phyloP scores from a whole-genome alignment of 805 yeast species.

The Wickerhamomyces bisporus region DNA sequence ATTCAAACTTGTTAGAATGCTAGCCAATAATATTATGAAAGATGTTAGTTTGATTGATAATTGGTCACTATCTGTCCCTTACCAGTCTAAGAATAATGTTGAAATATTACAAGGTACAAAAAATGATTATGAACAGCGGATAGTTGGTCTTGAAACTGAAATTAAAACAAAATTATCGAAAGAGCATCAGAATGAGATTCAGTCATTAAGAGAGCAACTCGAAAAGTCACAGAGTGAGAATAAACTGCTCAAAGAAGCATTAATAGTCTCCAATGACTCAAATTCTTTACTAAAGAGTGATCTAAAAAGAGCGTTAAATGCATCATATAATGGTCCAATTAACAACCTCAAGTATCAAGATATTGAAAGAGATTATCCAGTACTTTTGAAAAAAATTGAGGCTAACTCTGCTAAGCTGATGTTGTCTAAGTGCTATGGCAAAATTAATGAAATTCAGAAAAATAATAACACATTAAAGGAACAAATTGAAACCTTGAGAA shows the following conservation, averaged over 20 bases:
- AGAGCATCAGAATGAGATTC: constrained; percentile 1
- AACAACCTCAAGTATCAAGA: constrained; percentile 4
- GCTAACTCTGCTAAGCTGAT: constrained; percentile 5
- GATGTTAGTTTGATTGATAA: constrained; percentile 1
- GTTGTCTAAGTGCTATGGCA: constrained; percentile 2
- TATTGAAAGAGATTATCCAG: constrained; percentile 7
- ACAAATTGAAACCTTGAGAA: background rate
- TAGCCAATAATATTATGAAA: constrained; percentile 6
- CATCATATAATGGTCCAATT: background rate
- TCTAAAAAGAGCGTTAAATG: background rate
- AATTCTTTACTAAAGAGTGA: background rate
- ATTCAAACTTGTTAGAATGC: constrained; percentile 4
- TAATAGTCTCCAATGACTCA: background rate
- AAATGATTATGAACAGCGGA: background rate
- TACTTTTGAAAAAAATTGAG: constrained; percentile 5
- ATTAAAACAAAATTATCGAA: background rate
- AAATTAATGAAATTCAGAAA: constrained; percentile 5
- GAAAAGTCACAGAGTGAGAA: constrained; percentile 2
- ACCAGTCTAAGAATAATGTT: background rate
- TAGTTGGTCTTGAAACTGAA: background rate
- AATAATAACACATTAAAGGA: background rate
- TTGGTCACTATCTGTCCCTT: constrained; percentile 4
- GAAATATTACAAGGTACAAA: constrained; percentile 3
- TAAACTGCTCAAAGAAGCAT: constrained; percentile 2
- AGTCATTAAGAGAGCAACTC: background rate